phyloP scores from a whole-genome alignment of 805 yeast species.

The Kodamaea neixiangensis region DNA sequence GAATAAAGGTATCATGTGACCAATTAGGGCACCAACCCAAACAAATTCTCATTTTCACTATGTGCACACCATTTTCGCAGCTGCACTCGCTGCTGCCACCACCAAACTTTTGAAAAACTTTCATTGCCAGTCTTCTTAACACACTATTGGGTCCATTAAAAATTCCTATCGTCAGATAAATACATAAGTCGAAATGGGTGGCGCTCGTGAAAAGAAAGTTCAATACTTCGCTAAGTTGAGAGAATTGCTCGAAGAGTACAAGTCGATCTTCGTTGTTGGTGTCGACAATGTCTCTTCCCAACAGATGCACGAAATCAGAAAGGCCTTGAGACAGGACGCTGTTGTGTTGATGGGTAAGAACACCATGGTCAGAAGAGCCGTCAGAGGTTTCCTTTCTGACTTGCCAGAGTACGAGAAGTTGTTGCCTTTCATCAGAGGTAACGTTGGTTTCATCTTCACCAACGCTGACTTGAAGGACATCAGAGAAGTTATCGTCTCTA shows the following conservation, averaged over 20 bases:
- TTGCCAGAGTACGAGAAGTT: slow-evolving; percentile 95
- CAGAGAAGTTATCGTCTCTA: slow-evolving; percentile 84
- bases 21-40: slow-evolving; percentile 5
- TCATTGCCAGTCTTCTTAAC: slow-evolving; percentile 2
- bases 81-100: not conserved
- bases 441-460: slow-evolving; percentile 99
- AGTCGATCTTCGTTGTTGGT: slow-evolving; percentile 98
- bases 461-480: slow-evolving; percentile 88
- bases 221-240: slow-evolving; percentile 95
- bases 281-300: slow-evolving; percentile 99
- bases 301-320: slow-evolving; percentile 99
- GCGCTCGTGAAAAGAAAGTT: slow-evolving; percentile 95
- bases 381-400: slow-evolving; percentile 92
- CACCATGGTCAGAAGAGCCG: slow-evolving; percentile 99
- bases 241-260: slow-evolving; percentile 93
- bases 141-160: slow-evolving; percentile 63
- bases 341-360: slow-evolving; percentile 99
- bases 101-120: slow-evolving; percentile 5
- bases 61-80: not conserved
- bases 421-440: slow-evolving; percentile 94
- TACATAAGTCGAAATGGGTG: slow-evolving; percentile 97
- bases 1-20: no score
- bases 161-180: slow-evolving; percentile 75
- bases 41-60: not conserved
- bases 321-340: slow-evolving; percentile 91